phyloP scores from a whole-genome alignment of 441 rosid genomes.

The Erysimum pusillum region DNA sequence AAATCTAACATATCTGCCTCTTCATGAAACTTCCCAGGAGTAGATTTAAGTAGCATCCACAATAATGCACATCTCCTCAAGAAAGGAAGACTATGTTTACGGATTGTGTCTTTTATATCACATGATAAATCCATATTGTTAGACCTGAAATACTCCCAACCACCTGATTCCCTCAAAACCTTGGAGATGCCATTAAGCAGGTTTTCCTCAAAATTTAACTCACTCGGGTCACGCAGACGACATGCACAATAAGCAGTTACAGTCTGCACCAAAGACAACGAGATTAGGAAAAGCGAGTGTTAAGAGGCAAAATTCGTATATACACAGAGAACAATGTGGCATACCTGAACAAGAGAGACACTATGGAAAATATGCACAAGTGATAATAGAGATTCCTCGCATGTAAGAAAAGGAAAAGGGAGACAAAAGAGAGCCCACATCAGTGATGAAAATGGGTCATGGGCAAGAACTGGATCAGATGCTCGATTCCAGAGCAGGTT shows the following conservation, averaged over 20 bases:
- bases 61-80: conserved; percentile 96
- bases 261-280: conserved; percentile 68
- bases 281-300: conserved; percentile 39
- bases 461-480: conserved; percentile 86
- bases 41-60: conserved; percentile 80
- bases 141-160: conserved; percentile 62
- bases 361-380: conserved; percentile 88
- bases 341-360: conserved; percentile 88
- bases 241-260: conserved; percentile 61
- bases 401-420: conserved; percentile 83
- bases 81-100: conserved; percentile 78
- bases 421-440: conserved; percentile 99
- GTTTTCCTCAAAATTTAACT: conserved; percentile 51
- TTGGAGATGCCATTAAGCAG: conserved; percentile 69
- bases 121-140: conserved; percentile 58
- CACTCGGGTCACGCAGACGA: conserved; percentile 48
- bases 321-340: conserved; percentile 37
- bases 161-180: conserved; percentile 63
- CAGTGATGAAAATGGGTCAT: conserved; percentile 96
- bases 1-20: conserved; percentile 50
- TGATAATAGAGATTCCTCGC: conserved; percentile 81
- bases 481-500: conserved; percentile 86
- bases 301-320: conserved; percentile 23
- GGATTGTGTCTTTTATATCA: conserved; percentile 64
- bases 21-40: conserved; percentile 62